Evolutionary conservation across 305 asterid species (phyloP).

Genomic region (Fraxinus greggii): DNA sequence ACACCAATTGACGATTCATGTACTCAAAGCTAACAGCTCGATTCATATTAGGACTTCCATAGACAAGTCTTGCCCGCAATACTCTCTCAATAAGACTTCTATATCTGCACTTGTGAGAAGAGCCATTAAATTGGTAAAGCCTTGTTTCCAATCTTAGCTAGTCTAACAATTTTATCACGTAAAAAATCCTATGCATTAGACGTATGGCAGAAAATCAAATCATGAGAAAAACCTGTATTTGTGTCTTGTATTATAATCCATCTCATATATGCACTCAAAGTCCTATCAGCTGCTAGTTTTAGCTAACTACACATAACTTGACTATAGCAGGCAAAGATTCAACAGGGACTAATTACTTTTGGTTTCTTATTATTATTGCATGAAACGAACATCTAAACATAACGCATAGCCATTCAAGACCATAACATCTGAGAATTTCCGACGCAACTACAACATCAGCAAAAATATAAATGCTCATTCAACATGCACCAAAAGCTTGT

Average conservation of each 20-base stretch:
- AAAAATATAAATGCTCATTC: neutral
- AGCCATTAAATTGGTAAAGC: conserved; percentile 12
- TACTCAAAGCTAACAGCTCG: conserved; percentile 97
- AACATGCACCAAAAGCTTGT: neutral
- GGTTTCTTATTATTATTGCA: neutral
- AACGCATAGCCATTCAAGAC: neutral
- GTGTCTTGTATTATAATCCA: neutral
- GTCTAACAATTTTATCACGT: neutral
- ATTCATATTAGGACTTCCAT: conserved; percentile 90
- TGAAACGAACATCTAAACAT: neutral
- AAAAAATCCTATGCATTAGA: neutral
- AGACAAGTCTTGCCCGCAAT: conserved; percentile 85
- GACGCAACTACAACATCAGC: neutral
- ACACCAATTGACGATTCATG: conserved; percentile 96
- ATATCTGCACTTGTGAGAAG: conserved; percentile 50
- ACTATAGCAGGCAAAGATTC: neutral
- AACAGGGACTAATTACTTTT: neutral
- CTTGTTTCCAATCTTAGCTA: neutral
- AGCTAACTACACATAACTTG: neutral
- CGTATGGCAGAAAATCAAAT: neutral
- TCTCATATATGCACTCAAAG: neutral
- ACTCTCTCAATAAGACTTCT: conserved; percentile 83
- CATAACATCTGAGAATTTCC: neutral
- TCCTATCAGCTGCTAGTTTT: neutral
- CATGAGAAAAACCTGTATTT: neutral